phyloP scores from a whole-genome alignment of 169 alveolate genomes.

The Eimeria falciformis region DNA sequence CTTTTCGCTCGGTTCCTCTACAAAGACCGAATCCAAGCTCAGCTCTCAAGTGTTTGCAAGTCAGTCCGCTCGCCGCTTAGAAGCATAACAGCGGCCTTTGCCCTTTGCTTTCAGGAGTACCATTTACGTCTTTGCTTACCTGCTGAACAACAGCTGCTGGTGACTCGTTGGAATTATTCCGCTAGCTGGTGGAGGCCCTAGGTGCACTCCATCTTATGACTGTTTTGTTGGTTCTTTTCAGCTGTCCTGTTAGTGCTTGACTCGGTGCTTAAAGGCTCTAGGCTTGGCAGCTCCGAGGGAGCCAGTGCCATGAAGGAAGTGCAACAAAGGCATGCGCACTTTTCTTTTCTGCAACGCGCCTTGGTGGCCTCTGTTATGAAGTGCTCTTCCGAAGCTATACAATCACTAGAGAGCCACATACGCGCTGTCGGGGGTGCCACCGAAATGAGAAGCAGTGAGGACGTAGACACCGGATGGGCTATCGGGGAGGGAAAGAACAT shows the following conservation, averaged over 20 bases:
- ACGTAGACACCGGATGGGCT: not conserved
- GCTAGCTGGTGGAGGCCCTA: too few species aligned
- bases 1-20: slow-evolving; percentile 23
- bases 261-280: not conserved
- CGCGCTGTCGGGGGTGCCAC: slow-evolving; percentile 41
- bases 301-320: not conserved
- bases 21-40: slow-evolving; percentile 6
- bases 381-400: not conserved
- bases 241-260: slow-evolving; percentile 25
- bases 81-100: too few species aligned
- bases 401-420: slow-evolving; percentile 23
- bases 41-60: slow-evolving; percentile 53
- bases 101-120: too few species aligned
- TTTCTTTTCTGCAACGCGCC: slow-evolving; percentile 29
- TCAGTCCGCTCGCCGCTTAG: not conserved
- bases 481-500: not conserved
- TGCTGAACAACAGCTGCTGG: too few species aligned
- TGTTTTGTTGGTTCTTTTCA: slow-evolving; percentile 1
- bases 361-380: not conserved
- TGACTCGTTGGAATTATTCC: too few species aligned
- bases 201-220: not conserved
- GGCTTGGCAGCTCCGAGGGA: slow-evolving; percentile 20
- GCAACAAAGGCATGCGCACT: not conserved
- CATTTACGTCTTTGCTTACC: too few species aligned
- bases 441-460: slow-evolving; percentile 31